Base-by-base conservation (phyloP, 2,329 filamentous ascomycete genomes). In the Pleoardoris graminearum region DNA sequence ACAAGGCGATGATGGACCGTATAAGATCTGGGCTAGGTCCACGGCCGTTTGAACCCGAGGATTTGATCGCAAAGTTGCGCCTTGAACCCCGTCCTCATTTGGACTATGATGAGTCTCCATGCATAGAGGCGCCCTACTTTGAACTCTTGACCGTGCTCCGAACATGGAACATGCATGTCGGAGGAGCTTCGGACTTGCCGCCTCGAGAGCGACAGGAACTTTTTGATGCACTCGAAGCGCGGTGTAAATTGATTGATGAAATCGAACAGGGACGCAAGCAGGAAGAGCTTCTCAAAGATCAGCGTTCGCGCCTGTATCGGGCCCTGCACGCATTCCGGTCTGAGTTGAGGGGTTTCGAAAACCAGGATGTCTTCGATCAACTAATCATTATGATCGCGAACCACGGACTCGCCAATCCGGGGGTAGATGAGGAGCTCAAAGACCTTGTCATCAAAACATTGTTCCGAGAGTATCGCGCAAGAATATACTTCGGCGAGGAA, bases 331-430 rank as follows among this genome's bases (percentile, higher is more conserved):
- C 45, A 25, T 62, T 60, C 22, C 56, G 60, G 7, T 60, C 64
- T 7, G 65, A 66, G 33, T 59, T 56, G 22, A 47, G 39, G 29
- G 1, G 7, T 2, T 68, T 67, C 32, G 27, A 39, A 21, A 50
- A 43, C 7, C 54, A 62, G 35, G 44, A 58, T 7, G 39, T 56
- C 1, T 54, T 53, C 22, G 33, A 59, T 16, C 50, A 64, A 21
- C 27, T 67, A 4, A 23, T 58, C 3, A 50, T 60, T 1, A 52
- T 67, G 27, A 53, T 61, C 35, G 64, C 62, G 1, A 60, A 63
- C 22, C 38, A 57, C n/a, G 41, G 57, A 10, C 45, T 60, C 35
- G 50, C 54, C 1, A 46, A 48, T 3, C 58, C 59, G 12, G 59
- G 62, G 17, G 30, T 66, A 14, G 55, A 63, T 16, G 41, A 61